Conservation (phyloP, 164 flowering plant genomes). For the Dillenia turbinata region DNA sequence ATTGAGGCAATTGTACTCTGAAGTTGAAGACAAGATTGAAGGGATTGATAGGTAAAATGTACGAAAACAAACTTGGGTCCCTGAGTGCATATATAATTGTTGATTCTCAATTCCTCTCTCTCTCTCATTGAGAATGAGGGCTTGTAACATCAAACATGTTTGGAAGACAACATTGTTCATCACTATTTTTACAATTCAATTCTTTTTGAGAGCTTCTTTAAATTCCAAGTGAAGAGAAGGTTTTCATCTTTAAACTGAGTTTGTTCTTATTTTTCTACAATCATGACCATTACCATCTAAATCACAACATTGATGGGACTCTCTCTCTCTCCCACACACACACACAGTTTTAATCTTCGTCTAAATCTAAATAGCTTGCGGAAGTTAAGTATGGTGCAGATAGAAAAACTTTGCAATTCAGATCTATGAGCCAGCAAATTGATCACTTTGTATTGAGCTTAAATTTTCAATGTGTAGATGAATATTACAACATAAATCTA, state of each 20-base stretch:
- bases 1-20: slow-evolving; percentile 82
- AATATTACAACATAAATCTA: slow-evolving; percentile 37
- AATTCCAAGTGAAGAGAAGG: too few relatives aligned
- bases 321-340: too few relatives aligned
- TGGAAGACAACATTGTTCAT: slow-evolving; percentile 12
- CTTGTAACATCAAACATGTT: not conserved
- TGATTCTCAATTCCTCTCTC: not conserved
- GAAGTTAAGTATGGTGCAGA: too few relatives aligned
- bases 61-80: not conserved
- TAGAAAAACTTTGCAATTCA: too few relatives aligned
- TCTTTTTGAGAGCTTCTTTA: not conserved
- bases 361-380: too few relatives aligned
- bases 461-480: slow-evolving; percentile 25
- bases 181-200: slow-evolving; percentile 2
- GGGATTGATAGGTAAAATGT: slow-evolving; percentile 70
- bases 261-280: too few relatives aligned
- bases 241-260: too few relatives aligned
- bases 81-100: not conserved
- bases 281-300: too few relatives aligned
- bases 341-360: too few relatives aligned
- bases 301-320: too few relatives aligned
- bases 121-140: not conserved
- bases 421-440: too few relatives aligned
- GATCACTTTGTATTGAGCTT: too few relatives aligned
- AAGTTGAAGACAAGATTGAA: slow-evolving; percentile 98